Evolutionary conservation across 768 basidiomycete species (phyloP).

Genomic region (Kwoniella sp.): DNA sequence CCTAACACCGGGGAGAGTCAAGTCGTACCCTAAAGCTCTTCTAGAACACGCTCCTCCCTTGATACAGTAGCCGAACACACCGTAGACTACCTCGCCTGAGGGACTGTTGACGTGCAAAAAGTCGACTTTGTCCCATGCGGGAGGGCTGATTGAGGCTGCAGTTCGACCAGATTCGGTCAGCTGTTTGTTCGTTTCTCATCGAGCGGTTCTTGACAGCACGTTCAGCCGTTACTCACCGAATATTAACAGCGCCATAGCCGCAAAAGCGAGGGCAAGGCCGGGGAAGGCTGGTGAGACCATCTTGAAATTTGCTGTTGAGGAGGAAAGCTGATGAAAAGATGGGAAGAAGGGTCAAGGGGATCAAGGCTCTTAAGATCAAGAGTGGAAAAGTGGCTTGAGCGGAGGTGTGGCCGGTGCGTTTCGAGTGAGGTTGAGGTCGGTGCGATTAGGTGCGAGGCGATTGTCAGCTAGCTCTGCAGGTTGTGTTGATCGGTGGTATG

Average conservation of each 20-base stretch:
- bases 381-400: constrained; percentile 11
- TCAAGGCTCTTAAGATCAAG: not conserved
- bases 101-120: constrained; percentile 65
- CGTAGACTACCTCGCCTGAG: constrained; percentile 62
- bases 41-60: constrained; percentile 41
- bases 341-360: not conserved
- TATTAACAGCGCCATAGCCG: constrained; percentile 67
- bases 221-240: constrained; percentile 54
- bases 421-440: constrained; percentile 1
- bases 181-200: no score
- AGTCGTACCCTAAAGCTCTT: constrained; percentile 65
- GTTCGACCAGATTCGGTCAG: not conserved
- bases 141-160: constrained; percentile 67
- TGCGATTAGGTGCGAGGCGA: not conserved
- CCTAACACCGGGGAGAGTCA: constrained; percentile 49
- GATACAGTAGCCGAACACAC: constrained; percentile 69
- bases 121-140: constrained; percentile 72
- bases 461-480: not conserved
- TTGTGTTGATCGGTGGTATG: no score
- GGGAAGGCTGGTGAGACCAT: constrained; percentile 66
- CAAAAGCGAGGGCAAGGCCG: constrained; percentile 72
- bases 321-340: constrained; percentile 6
- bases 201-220: not conserved
- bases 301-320: constrained; percentile 6
- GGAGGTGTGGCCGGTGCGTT: not conserved